These are phyloP conservation scores for Fusarium sp. DNA, from an alignment of 2,329 filamentous ascomycete genomes.

Conservation along the genomic window DNA sequence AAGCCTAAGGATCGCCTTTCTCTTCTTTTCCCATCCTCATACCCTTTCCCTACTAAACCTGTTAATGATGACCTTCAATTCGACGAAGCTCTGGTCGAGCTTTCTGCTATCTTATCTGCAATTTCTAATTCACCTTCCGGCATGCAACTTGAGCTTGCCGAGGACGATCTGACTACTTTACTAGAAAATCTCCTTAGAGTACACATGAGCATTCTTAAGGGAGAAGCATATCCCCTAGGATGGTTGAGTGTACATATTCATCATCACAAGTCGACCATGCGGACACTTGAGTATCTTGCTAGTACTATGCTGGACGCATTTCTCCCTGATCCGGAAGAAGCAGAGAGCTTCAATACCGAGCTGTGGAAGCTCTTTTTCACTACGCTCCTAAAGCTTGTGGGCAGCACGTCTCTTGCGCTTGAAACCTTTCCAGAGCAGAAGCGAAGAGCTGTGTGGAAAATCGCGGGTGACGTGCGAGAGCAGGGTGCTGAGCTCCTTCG, in stretches of 20 bases:
- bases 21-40: slow-evolving; percentile 88
- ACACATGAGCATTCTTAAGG: slow-evolving; percentile 88
- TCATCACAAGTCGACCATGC: slow-evolving; percentile 91
- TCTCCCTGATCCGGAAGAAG: slow-evolving; percentile 89
- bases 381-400: slow-evolving; percentile 88
- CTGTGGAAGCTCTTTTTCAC: slow-evolving; percentile 95
- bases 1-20: slow-evolving; percentile 77
- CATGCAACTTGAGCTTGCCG: slow-evolving; percentile 80
- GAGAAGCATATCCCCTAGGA: slow-evolving; percentile 86
- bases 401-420: slow-evolving; percentile 87
- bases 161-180: slow-evolving; percentile 80
- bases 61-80: slow-evolving; percentile 73
- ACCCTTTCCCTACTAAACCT: slow-evolving; percentile 85
- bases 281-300: slow-evolving; percentile 84
- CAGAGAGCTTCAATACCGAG: slow-evolving; percentile 91
- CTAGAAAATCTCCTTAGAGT: slow-evolving; percentile 84
- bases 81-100: slow-evolving; percentile 89
- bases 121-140: slow-evolving; percentile 78
- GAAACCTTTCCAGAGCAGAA: slow-evolving; percentile 99
- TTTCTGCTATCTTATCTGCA: slow-evolving; percentile 87
- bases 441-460: slow-evolving; percentile 96
- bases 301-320: slow-evolving; percentile 84
- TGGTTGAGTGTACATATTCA: slow-evolving; percentile 97
- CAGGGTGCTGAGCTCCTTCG: slow-evolving; percentile 88
- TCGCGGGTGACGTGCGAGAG: slow-evolving; percentile 94